Percentiles rank a stretch among this genome's conserved stretches.
Evolutionary conservation across 768 basidiomycete genomes (phyloP).

Genomic region (Boletus coccyginus): DNA sequence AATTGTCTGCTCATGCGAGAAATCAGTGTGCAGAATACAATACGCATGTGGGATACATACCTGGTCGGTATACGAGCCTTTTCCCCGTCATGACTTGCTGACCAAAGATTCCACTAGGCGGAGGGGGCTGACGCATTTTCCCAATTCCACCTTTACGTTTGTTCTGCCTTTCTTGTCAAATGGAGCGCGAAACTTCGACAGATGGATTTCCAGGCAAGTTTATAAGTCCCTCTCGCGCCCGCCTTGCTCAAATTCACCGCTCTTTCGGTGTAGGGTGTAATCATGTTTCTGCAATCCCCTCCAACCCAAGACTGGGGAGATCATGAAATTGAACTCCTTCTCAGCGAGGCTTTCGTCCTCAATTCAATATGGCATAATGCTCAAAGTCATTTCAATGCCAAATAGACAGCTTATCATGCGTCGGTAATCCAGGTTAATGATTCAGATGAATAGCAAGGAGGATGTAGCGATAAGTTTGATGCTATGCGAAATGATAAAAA

Average conservation of each 20-base stretch:
- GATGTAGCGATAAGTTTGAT: slow-evolving; percentile 27
- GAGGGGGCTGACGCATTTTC: slow-evolving; percentile 98
- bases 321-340: slow-evolving; percentile 91
- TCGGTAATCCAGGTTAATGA: not conserved
- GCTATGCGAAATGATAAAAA: slow-evolving; percentile 15
- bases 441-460: slow-evolving; percentile 13
- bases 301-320: slow-evolving; percentile 95
- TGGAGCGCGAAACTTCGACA: slow-evolving; percentile 92
- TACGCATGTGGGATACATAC: slow-evolving; percentile 99
- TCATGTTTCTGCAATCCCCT: slow-evolving; percentile 95
- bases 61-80: slow-evolving; percentile 53
- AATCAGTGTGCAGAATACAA: slow-evolving; percentile 94
- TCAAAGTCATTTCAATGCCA: slow-evolving; percentile 78
- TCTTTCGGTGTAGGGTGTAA: slow-evolving; percentile 69
- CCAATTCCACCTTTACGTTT: slow-evolving; percentile 98
- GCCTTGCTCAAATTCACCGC: slow-evolving; percentile 1
- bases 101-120: slow-evolving; percentile 51
- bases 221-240: not conserved
- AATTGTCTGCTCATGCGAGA: slow-evolving; percentile 98
- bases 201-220: slow-evolving; percentile 95
- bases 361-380: slow-evolving; percentile 93
- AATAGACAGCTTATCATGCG: slow-evolving; percentile 25
- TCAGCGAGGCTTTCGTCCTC: slow-evolving; percentile 94
- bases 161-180: slow-evolving; percentile 92
- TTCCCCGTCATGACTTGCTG: not conserved